Evolutionary conservation across 306 rosid species (phyloP), one percentile per base, ranked within the genome.

Genomic region (Amphicarpaea edgeworthii): DNA sequence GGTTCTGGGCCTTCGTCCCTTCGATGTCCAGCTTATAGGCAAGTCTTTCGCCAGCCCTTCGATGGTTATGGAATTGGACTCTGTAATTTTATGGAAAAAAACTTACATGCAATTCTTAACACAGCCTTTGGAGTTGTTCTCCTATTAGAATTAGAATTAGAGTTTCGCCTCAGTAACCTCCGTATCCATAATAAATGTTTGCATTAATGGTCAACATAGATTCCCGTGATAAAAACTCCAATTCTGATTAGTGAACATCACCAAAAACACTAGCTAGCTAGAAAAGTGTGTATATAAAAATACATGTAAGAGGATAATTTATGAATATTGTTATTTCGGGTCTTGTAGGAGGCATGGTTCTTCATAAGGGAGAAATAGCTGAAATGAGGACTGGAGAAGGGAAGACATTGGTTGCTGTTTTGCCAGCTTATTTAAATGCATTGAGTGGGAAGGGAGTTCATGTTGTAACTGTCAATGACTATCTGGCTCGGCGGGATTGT

Each of bases 381-480:
- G 99, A 95, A 83, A 95, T 95, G 99, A 90, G 93, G 81, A 95
- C 99, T 3, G 99, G 99, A 81, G 99, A 95, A 83, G 97, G 97
- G 78, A 95, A 95, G 88, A 95, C 99, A 60, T 80, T 95, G 76
- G 99, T 95, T 80, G 97, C 97, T 12, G 84, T 95, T 79, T 90
- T 95, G 84, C 99, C 99, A 12, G 95, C 99, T 70, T 95, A 87
- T 88, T 84, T 95, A 84, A 95, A 95, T 88, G 97, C 99, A 11
- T 83, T 95, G 21, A 80, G 83, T 51, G 99, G 99, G 70, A 92
- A 87, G 68, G 99, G 99, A 34, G 97, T 95, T 76, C 97, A 92
- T 80, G 92, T 95, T 75, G 97, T 95, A 68, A 95, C 99, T 41
- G 97, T 95, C 66, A 95, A 95, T 38, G 99, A 95, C 75, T 92